Percentiles rank a stretch among this genome's conserved stretches.
Conservation (phyloP, 2,329 filamentous ascomycete species). For the Ophiostoma montium region DNA sequence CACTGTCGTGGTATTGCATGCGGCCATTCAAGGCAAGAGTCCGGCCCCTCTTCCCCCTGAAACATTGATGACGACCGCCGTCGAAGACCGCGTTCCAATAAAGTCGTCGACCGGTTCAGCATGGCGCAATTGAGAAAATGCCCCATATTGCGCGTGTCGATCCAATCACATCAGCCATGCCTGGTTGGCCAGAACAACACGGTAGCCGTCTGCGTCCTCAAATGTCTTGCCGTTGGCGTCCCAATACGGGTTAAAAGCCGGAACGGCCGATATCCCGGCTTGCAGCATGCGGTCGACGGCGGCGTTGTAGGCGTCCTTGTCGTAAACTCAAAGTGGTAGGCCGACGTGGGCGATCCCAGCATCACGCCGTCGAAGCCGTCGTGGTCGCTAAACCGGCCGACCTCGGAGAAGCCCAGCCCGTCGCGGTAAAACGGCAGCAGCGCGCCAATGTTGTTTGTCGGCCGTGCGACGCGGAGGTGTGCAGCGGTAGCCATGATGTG, state of each 20-base stretch:
- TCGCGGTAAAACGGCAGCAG: constrained; percentile 28
- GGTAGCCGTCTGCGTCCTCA: constrained; percentile 31
- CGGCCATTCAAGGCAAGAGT: too few species aligned
- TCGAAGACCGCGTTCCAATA: too few species aligned
- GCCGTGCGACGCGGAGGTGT: constrained; percentile 27
- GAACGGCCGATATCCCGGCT: constrained; percentile 22
- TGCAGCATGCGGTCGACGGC: constrained; percentile 22
- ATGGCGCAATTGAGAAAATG: too few species aligned
- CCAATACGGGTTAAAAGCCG: constrained; percentile 30
- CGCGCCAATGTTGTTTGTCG: constrained; percentile 23
- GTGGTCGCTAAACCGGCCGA: constrained; percentile 23
- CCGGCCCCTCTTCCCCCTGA: too few species aligned
- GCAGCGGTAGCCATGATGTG: constrained; percentile 9
- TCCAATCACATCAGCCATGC: constrained; percentile 7
- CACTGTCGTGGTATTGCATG: too few species aligned
- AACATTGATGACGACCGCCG: too few species aligned
- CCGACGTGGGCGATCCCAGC: constrained; percentile 19
- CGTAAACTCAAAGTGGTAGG: constrained; percentile 31
- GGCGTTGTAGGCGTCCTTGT: constrained; percentile 16
- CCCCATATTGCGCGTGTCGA: too few species aligned
- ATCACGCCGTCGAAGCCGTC: constrained; percentile 28
- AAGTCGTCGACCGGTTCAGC: too few species aligned
- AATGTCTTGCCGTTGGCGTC: constrained; percentile 28
- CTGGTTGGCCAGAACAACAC: constrained; percentile 26
- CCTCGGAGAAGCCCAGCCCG: constrained; percentile 25